Base-by-base conservation (phyloP, 2,329 filamentous ascomycete genomes). In the Calonectria montana region DNA sequence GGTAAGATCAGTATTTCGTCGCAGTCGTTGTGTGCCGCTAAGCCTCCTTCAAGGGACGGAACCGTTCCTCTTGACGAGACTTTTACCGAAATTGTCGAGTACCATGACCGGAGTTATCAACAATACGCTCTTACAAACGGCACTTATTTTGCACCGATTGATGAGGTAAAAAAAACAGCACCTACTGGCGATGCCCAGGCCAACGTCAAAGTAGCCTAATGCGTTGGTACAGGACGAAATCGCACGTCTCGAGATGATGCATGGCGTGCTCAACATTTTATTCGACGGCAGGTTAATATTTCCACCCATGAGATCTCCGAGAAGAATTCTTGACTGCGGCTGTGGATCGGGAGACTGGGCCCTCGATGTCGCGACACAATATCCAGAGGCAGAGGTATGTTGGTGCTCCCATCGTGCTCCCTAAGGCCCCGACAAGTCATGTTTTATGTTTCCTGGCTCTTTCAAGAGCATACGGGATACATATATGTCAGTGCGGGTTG, bases 291-390 rank as follows among this genome's bases (percentile, higher is more conserved):
- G 91, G 75, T 85, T 94, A 29, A 89, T 95, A 77, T 94, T 95
- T 72, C 92, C 93, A n/a, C 91, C 91, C 7, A 84, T 94, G 61
- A 83, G 81, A 53, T 84, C 86, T 31, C 88, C 89, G 27, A 84
- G 85, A 75, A 88, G 88, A 77, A 88, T 95, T 48, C 86, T 95
- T 31, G 93, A 95, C 70, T 94, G 92, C 76, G 93, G 93, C 0
- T 93, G 91, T 81, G 93, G 93, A 47, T 87, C 91, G n/a, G 93
- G 88, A 47, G 86, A 90, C 59, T 95, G 93, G 93, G 92, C 93
- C 25, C 83, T 90, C 39, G 91, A 93, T 27, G 91, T 93, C 65
- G 93, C 93, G 57, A 88, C 90, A 78, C 85, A 88, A 73, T 85
- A 92, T 82, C 92, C 92, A 61, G 83, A 86, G 72, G 92, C 91